These are phyloP conservation scores for Eutypella sp. DNA, from an alignment of 2,329 filamentous ascomycete genomes.

Conservation along the genomic window DNA sequence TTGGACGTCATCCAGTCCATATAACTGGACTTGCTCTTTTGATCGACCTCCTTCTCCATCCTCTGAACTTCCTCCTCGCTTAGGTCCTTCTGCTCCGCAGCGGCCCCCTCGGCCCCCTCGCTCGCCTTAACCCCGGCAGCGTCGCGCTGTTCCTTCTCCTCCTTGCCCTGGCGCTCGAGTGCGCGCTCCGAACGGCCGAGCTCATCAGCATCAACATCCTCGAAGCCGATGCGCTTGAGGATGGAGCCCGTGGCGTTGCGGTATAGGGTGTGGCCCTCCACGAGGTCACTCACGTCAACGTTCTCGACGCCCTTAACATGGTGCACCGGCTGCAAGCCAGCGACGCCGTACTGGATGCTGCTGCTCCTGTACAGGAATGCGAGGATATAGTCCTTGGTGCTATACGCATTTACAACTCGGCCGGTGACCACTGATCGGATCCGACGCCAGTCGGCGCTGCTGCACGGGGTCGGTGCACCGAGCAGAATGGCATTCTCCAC, in stretches of 20 bases:
- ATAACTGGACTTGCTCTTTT: conserved; percentile 4
- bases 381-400: conserved; percentile 80
- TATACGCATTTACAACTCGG: conserved; percentile 82
- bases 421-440: conserved; percentile 77
- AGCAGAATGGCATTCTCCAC: conserved; percentile 80
- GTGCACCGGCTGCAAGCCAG: conserved; percentile 71
- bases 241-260: conserved; percentile 63
- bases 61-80: conserved; percentile 12
- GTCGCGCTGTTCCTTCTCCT: conserved; percentile 18
- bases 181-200: conserved; percentile 19
- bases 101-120: background rate
- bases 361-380: conserved; percentile 83
- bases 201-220: conserved; percentile 53
- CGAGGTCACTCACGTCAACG: conserved; percentile 59
- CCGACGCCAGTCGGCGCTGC: conserved; percentile 67
- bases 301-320: conserved; percentile 64
- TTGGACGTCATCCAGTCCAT: background rate
- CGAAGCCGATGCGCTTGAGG: conserved; percentile 62
- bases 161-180: conserved; percentile 20
- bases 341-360: conserved; percentile 77
- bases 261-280: conserved; percentile 68
- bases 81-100: conserved; percentile 2
- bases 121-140: conserved; percentile 10
- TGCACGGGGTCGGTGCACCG: conserved; percentile 72
- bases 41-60: conserved; percentile 12